Base-by-base conservation (phyloP, 805 yeast species). In the Zygoascus biomembranicola region DNA sequence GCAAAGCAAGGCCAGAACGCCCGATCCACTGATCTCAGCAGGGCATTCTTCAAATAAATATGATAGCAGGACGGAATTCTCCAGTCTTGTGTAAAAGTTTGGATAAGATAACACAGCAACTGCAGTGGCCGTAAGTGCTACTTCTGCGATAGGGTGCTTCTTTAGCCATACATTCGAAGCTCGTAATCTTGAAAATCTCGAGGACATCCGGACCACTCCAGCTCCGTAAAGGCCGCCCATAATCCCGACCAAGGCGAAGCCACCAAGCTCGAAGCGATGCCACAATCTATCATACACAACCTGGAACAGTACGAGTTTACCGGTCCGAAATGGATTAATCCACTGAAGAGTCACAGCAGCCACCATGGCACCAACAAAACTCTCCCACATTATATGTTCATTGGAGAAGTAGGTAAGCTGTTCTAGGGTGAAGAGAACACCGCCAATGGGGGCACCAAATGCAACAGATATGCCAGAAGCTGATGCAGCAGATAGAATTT, bases 391-490 rank as follows among this genome's bases (percentile, higher is more conserved):
- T 56, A 84, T 74, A 56, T 76, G 78, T 19, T 84, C 79, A 48
- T 77, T 78, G 62, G 84, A 80, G 62, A 78, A 85, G 35, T 82
- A 77, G 2, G 84, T 80, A 45, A 84, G 71, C 56, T 80, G 81
- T 61, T 88, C 95, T 18, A 86, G 66, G 4, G 85, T 84, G 66
- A 87, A 89, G 32, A 88, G 66, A 1, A 89, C 94, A 1, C 96
- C 96, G 8, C 95, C 95, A 53, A 89, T 82, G 2, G 96, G 96
- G 0, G 95, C 82, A 56, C 85, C 85, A 68, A 88, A 87, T 0
- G 96, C 95, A 13, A 85, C 87, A 0, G 90, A 80, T 23, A 88
- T 84, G 5, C 96, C 96, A 0, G 90, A 83, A 0, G 95, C 90
- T 0, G 87, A 78, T 0, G 90, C 87, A 1, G 95, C 90, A 18